Conservation (phyloP, 345 rosid genomes). For the Boechera stricta region DNA sequence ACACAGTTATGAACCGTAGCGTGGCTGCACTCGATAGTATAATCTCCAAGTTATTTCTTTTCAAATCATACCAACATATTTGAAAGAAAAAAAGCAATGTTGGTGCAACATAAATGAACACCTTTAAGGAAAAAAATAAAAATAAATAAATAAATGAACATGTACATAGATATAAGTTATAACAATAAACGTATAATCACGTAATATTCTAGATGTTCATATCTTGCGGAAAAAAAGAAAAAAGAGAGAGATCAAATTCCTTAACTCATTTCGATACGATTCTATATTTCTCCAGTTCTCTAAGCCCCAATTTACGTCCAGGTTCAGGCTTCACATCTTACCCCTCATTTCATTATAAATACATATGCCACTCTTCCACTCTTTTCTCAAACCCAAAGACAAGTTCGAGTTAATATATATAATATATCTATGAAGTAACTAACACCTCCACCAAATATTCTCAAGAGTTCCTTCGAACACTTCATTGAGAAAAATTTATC, state of each 20-base stretch:
- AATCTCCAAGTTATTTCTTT: not conserved
- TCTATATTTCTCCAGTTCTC: not conserved
- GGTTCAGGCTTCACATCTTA: not conserved
- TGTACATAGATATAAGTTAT: not conserved
- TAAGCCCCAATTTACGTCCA: slow-evolving; percentile 28
- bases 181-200: not conserved
- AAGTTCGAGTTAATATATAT: not conserved
- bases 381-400: slow-evolving; percentile 13
- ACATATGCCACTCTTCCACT: not conserved
- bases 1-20: not conserved
- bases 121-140: no score
- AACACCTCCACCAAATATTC: slow-evolving; percentile 7
- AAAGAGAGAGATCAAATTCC: slow-evolving; percentile 21
- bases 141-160: no score
- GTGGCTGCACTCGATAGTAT: not conserved
- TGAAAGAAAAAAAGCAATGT: not conserved
- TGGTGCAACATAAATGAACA: no score
- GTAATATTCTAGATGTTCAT: slow-evolving; percentile 10
- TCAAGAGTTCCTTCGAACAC: slow-evolving; percentile 38
- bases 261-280: slow-evolving; percentile 23
- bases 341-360: slow-evolving; percentile 15
- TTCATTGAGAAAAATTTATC: slow-evolving; percentile 13
- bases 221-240: not conserved
- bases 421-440: no score
- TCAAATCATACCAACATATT: not conserved